Percentiles rank a stretch among this genome's conserved stretches.
These are phyloP conservation scores for Babesia ovata DNA, from an alignment of 169 alveolate genomes.

Conservation along the genomic window DNA sequence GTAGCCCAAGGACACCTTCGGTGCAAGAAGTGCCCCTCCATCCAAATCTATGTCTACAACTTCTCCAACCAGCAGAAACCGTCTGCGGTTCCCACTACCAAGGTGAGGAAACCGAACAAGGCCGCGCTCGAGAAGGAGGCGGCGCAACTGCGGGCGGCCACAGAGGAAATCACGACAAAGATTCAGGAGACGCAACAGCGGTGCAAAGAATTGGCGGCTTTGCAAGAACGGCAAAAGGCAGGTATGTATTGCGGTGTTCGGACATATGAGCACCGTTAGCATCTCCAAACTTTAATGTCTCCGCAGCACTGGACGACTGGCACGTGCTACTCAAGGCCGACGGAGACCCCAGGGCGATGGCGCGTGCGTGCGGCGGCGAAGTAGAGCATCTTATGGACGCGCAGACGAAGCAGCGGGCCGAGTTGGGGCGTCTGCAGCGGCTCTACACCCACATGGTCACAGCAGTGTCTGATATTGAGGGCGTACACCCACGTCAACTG, in stretches of 20 bases:
- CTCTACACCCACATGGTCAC: conserved; percentile 9
- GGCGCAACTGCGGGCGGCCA: not conserved
- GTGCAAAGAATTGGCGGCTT: not conserved
- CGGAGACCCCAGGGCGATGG: not conserved
- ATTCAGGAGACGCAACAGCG: not conserved
- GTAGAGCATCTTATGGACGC: not conserved
- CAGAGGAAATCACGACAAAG: not conserved
- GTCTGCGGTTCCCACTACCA: not conserved
- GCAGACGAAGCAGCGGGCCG: not conserved
- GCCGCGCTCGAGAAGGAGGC: conserved; percentile 6
- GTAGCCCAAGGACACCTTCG: conserved; percentile 2
- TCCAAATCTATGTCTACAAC: conserved; percentile 4
- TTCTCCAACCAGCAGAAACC: not conserved
- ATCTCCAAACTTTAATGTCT: not conserved
- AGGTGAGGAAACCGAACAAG: not conserved
- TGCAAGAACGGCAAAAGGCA: conserved; percentile 6
- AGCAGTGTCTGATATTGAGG: conserved; percentile 4
- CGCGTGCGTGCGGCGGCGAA: conserved; percentile 10
- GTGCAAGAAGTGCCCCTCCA: conserved; percentile 1
- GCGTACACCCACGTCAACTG: not conserved
- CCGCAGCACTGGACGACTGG: conserved; percentile 17
- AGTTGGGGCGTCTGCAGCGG: conserved; percentile 1
- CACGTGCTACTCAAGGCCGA: conserved; percentile 1
- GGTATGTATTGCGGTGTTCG: not conserved
- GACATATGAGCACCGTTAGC: not conserved